Conservation (phyloP, 2,329 filamentous ascomycete species). For the Beauveria brongniartii region DNA sequence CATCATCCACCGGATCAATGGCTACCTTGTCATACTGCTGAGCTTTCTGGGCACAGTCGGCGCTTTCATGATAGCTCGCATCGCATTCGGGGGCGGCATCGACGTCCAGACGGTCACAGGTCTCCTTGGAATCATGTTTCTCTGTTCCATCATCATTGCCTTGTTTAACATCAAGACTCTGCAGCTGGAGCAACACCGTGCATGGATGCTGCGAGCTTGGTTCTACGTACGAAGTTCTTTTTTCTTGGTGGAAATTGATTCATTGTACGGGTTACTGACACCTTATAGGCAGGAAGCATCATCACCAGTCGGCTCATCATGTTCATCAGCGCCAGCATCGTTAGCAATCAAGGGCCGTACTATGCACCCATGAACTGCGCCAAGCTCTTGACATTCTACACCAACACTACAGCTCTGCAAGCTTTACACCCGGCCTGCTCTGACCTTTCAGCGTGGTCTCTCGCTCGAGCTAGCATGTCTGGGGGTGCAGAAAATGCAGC, state of each 20-base stretch:
- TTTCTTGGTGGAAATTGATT: too few relatives aligned
- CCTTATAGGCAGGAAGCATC: constrained; percentile 34
- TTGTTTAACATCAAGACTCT: constrained; percentile 48
- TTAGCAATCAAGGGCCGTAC: constrained; percentile 21
- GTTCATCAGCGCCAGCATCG: constrained; percentile 29
- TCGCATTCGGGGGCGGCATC: constrained; percentile 38
- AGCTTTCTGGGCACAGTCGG: constrained; percentile 35
- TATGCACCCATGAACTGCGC: constrained; percentile 32
- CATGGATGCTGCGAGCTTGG: constrained; percentile 54
- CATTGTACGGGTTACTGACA: neutral
- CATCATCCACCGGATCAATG: constrained; percentile 49
- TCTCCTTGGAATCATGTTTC: constrained; percentile 34
- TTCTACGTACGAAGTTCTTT: constrained; percentile 28
- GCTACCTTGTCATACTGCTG: constrained; percentile 44
- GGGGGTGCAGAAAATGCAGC: constrained; percentile 22
- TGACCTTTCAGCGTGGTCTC: constrained; percentile 22
- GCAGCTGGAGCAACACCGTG: constrained; percentile 53
- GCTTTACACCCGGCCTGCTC: constrained; percentile 35
- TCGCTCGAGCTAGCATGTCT: constrained; percentile 25
- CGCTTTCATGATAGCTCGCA: constrained; percentile 41
- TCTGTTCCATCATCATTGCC: constrained; percentile 34
- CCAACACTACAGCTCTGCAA: constrained; percentile 18
- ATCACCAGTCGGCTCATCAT: constrained; percentile 43
- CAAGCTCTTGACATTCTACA: constrained; percentile 34
- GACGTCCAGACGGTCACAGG: constrained; percentile 36